Evolutionary conservation across 1,284 basidiomycete genomes (phyloP), one percentile per base, ranked within the genome.

Genomic region (Somion occarium): DNA sequence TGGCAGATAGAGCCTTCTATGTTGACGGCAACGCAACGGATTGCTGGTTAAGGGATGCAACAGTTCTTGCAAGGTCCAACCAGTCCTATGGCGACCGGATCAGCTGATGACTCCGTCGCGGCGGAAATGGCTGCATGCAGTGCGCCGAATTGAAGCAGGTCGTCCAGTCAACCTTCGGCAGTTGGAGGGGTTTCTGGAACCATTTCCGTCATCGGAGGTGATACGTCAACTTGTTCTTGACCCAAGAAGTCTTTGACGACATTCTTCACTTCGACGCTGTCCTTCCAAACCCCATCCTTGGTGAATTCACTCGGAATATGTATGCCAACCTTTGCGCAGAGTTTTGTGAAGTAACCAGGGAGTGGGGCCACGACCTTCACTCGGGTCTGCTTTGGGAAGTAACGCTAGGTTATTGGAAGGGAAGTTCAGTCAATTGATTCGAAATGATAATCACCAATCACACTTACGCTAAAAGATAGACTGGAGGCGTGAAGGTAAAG

Each of bases 401-500:
- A 41, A 7, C 47, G 34, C 27, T 22, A 37, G 23, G 25, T n/a
- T n/a, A n/a, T n/a, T n/a, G n/a, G n/a, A n/a, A n/a, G n/a, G n/a
- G n/a, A n/a, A n/a, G n/a, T n/a, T n/a, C n/a, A n/a, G n/a, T n/a
- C n/a, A n/a, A n/a, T n/a, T n/a, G n/a, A n/a, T n/a, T n/a, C n/a
- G n/a, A n/a, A n/a, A n/a, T 34, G 30, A 34, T 7, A 34, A 34
- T 34, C 30, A 15, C 30, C 7, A 34, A 41, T 15, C n/a, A n/a
- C n/a, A 63, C 80, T 59, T 56, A 83, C 83, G 25, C 71, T 72
- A 50, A 85, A 66, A 7, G 78, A 76, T 23, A 85, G 56, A 27
- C 76, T 72, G 1, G 80, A 75, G 5, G 83, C 72, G 56, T 87
- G 84, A 9, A 87, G 65, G 57, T 80, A 83, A 23, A 84, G 64